Evolutionary conservation across 176 grass and related monocot genomes (phyloP).

Genomic region (Bolboschoenus planiculmis): DNA sequence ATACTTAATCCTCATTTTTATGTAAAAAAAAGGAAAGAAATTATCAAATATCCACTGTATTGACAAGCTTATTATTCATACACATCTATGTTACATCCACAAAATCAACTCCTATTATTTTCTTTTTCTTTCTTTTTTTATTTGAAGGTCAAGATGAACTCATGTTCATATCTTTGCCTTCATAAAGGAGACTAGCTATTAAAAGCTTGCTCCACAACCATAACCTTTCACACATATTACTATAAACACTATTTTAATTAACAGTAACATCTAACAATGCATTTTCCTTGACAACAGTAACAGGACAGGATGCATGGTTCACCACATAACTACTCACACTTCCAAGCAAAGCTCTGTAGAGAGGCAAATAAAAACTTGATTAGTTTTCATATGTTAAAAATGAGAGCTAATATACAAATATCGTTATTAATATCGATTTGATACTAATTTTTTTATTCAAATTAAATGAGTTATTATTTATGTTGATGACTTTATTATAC

Average conservation of each 20-base stretch:
- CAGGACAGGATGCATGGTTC: slow-evolving; percentile 43
- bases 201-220: slow-evolving; percentile 1
- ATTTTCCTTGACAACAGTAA: slow-evolving; percentile 63
- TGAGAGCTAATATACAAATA: no score
- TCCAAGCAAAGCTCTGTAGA: slow-evolving; percentile 59
- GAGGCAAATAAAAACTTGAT: slow-evolving; percentile 1
- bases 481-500: no score
- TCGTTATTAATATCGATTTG: no score
- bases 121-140: neutral
- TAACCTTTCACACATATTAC: neutral
- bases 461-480: no score
- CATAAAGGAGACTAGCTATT: neutral
- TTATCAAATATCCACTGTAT: neutral
- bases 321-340: slow-evolving; percentile 63
- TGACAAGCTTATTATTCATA: neutral
- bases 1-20: no score
- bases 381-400: neutral
- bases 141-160: neutral
- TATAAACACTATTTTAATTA: neutral
- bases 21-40: no score
- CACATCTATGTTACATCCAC: neutral
- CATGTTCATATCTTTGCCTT: neutral
- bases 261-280: neutral
- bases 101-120: neutral
- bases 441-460: no score